Percentiles rank a stretch among this genome's conserved stretches.
Evolutionary conservation across 2,329 filamentous ascomycete genomes (phyloP).

Genomic region (Sporothrix pallida): DNA sequence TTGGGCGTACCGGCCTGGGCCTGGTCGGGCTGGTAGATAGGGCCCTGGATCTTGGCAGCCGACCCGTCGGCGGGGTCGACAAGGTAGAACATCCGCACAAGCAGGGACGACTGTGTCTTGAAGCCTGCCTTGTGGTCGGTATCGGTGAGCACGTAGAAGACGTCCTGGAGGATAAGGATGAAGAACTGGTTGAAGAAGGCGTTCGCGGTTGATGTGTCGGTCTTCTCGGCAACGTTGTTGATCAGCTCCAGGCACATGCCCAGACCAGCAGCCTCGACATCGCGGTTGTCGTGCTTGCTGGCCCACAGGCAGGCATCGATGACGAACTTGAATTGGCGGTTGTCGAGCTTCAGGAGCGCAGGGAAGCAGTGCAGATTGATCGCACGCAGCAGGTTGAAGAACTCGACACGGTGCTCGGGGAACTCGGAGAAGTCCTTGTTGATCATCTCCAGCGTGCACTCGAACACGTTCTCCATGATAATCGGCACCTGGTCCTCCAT

Average conservation of each 20-base stretch:
- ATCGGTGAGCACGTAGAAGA: conserved; percentile 97
- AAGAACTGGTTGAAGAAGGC: conserved; percentile 99
- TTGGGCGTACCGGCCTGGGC: conserved; percentile 84
- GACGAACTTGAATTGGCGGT: conserved; percentile 97
- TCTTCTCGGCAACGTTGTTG: conserved; percentile 94
- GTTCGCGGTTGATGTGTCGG: conserved; percentile 82
- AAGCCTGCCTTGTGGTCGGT: conserved; percentile 99
- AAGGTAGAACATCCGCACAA: conserved; percentile 96
- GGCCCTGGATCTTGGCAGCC: conserved; percentile 85
- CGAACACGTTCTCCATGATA: conserved; percentile 98
- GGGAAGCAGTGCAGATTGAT: conserved; percentile 99
- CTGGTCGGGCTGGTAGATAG: conserved; percentile 85
- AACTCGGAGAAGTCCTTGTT: conserved; percentile 99
- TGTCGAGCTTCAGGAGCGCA: conserved; percentile 89
- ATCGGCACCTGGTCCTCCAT: conserved; percentile 98
- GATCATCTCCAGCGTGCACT: conserved; percentile 99
- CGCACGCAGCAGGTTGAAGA: conserved; percentile 93
- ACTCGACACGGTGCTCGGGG: conserved; percentile 98
- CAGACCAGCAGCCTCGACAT: conserved; percentile 93
- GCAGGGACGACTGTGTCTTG: conserved; percentile 93
- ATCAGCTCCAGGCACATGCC: conserved; percentile 98
- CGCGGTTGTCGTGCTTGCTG: conserved; percentile 99
- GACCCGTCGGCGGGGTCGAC: conserved; percentile 73
- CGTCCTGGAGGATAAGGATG: conserved; percentile 91
- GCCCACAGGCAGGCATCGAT: conserved; percentile 99